Conservation (phyloP, 2,329 filamentous ascomycete genomes). For the Monilinia aucupariae region DNA sequence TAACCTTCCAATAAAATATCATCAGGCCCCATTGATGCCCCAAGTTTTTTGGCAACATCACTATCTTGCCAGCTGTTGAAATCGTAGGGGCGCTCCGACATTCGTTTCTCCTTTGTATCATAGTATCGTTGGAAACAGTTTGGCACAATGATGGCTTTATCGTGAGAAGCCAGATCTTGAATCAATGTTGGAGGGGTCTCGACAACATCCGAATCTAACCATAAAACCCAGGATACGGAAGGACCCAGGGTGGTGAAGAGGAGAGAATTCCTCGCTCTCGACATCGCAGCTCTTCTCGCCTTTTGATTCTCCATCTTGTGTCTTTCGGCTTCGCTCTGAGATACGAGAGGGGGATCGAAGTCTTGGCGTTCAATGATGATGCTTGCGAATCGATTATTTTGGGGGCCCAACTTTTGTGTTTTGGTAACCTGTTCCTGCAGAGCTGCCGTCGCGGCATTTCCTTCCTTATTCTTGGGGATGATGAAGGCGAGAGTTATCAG, state of each 20-base stretch:
- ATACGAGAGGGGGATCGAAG: conserved; percentile 73
- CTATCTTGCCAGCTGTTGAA: conserved; percentile 98
- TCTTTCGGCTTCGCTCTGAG: conserved; percentile 80
- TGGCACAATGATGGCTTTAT: conserved; percentile 87
- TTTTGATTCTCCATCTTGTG: conserved; percentile 93
- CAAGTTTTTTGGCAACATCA: conserved; percentile 68
- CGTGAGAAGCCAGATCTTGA: conserved; percentile 80
- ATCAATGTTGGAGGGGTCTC: conserved; percentile 82
- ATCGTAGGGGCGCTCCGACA: conserved; percentile 81
- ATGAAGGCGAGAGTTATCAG: conserved; percentile 95
- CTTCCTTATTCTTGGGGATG: conserved; percentile 86
- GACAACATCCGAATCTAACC: conserved; percentile 88
- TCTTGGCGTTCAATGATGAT: conserved; percentile 94
- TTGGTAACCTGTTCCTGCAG: conserved; percentile 80
- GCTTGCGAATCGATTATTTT: conserved; percentile 80
- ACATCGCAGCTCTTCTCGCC: conserved; percentile 79
- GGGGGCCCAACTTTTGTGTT: conserved; percentile 71
- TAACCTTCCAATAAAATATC: conserved; percentile 95
- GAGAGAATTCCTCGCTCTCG: conserved; percentile 85
- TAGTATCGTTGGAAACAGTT: conserved; percentile 91
- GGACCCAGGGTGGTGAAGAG: conserved; percentile 93
- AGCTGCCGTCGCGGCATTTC: conserved; percentile 76
- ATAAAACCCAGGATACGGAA: conserved; percentile 89
- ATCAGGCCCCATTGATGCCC: conserved; percentile 74
- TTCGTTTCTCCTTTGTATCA: conserved; percentile 61